A percentile compares a stretch with the other conserved stretches of the same genome.
These are phyloP conservation scores for Aspergillus brunneoviolaceus DNA, from an alignment of 2,329 filamentous ascomycete species.

Conservation along the genomic window DNA sequence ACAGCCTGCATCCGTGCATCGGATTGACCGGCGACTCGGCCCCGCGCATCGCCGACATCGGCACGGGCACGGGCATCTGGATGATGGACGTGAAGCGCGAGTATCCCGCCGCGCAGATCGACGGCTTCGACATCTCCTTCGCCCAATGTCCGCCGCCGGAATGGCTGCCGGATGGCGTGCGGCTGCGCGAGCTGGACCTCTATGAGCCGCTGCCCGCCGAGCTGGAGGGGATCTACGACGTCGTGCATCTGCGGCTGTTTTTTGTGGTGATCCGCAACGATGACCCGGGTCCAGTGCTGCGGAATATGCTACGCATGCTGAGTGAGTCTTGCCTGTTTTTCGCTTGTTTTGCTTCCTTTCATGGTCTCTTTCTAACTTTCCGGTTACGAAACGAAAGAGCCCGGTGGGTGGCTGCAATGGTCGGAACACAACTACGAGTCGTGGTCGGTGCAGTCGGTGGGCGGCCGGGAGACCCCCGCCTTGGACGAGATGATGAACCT, in stretches of 20 bases:
- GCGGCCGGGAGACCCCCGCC: background rate
- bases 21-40: background rate
- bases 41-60: background rate
- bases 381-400: background rate
- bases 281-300: background rate
- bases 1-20: background rate
- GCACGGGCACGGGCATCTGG: background rate
- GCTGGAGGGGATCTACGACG: background rate
- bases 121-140: constrained; percentile 3
- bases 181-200: background rate
- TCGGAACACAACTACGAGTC: constrained; percentile 1
- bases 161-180: background rate
- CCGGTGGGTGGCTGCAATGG: constrained; percentile 3
- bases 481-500: background rate
- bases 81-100: constrained; percentile 1
- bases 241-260: constrained; percentile 1
- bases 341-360: too few species aligned
- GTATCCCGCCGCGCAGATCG: constrained; percentile 1
- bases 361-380: too few species aligned
- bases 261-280: background rate
- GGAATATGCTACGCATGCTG: background rate
- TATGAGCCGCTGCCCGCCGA: background rate
- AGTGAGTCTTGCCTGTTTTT: background rate
- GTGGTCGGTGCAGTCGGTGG: background rate
- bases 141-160: constrained; percentile 1